These are phyloP conservation scores for Eutypella sp. DNA, from an alignment of 2,329 filamentous ascomycete genomes.

Conservation along the genomic window DNA sequence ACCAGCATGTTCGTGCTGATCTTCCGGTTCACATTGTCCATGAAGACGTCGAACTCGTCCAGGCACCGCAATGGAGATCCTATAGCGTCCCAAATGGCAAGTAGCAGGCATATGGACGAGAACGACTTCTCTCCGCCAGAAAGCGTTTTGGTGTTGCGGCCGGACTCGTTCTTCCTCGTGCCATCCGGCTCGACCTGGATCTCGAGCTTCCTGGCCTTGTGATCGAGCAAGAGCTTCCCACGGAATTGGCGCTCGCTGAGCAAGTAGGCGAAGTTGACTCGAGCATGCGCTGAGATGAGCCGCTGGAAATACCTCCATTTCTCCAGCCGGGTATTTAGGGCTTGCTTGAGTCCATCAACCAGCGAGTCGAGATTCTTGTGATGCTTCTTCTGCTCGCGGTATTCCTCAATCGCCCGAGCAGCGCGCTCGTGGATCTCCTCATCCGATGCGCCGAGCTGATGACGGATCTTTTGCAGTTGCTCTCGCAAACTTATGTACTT, in stretches of 20 bases:
- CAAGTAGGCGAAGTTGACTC: conserved; percentile 81
- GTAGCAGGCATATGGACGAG: conserved; percentile 87
- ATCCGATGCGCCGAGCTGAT: conserved; percentile 57
- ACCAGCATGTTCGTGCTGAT: conserved; percentile 93
- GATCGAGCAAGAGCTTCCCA: conserved; percentile 74
- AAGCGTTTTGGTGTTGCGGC: conserved; percentile 83
- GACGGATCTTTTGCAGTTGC: conserved; percentile 54
- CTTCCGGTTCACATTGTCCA: conserved; percentile 94
- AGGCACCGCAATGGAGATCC: conserved; percentile 90
- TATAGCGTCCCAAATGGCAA: conserved; percentile 97
- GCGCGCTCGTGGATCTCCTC: conserved; percentile 56
- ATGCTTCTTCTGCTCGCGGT: conserved; percentile 34
- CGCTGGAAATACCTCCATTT: conserved; percentile 80
- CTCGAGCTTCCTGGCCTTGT: conserved; percentile 67
- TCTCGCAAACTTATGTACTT: conserved; percentile 51
- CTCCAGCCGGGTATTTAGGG: conserved; percentile 63
- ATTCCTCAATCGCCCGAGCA: conserved; percentile 34
- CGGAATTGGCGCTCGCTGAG: conserved; percentile 86
- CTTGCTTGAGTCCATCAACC: conserved; percentile 43
- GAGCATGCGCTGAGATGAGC: conserved; percentile 79
- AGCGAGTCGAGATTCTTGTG: conserved; percentile 40
- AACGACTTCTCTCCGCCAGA: conserved; percentile 98
- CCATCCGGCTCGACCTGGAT: conserved; percentile 69
- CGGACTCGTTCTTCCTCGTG: conserved; percentile 63
- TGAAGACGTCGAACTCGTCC: conserved; percentile 98